Evolutionary conservation across 345 rosid genomes (phyloP).

Genomic region (Lumnitzera racemosa): DNA sequence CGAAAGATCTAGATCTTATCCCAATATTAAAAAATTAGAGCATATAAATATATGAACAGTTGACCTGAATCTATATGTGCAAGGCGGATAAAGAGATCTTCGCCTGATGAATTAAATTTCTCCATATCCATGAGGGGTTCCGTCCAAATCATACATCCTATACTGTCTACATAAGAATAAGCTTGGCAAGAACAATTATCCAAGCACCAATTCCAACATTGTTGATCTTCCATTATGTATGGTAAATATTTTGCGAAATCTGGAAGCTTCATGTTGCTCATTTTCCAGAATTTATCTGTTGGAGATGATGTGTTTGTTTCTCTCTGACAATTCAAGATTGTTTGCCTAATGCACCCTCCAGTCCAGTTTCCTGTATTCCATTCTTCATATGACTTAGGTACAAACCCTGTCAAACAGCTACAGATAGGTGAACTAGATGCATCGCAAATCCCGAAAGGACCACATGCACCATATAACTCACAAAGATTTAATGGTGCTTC

Average conservation of each 20-base stretch:
- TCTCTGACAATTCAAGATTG: constrained; percentile 1
- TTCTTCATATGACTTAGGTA: constrained; percentile 7
- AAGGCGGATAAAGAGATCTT: constrained; percentile 10
- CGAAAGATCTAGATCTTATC: too few species aligned
- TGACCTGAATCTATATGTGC: not conserved
- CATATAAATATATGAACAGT: too few species aligned
- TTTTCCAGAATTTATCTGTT: not conserved
- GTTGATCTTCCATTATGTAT: too few species aligned
- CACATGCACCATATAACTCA: constrained; percentile 18
- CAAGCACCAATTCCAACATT: constrained; percentile 12
- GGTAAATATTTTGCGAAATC: not conserved
- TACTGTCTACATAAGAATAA: constrained; percentile 3
- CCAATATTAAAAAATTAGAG: too few species aligned
- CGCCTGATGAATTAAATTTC: not conserved
- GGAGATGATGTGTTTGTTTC: not conserved
- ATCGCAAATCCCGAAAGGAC: constrained; percentile 13
- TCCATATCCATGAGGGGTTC: constrained; percentile 2
- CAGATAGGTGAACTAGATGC: constrained; percentile 4
- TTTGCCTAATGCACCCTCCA: constrained; percentile 16
- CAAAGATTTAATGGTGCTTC: constrained; percentile 15
- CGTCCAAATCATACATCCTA: constrained; percentile 15
- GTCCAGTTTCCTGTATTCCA: constrained; percentile 11
- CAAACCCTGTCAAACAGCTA: constrained; percentile 18
- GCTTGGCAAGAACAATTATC: constrained; percentile 9
- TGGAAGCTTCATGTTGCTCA: not conserved